These are phyloP conservation scores for Tympanopsis confertula DNA, from an alignment of 2,329 filamentous ascomycete species.

Conservation along the genomic window DNA sequence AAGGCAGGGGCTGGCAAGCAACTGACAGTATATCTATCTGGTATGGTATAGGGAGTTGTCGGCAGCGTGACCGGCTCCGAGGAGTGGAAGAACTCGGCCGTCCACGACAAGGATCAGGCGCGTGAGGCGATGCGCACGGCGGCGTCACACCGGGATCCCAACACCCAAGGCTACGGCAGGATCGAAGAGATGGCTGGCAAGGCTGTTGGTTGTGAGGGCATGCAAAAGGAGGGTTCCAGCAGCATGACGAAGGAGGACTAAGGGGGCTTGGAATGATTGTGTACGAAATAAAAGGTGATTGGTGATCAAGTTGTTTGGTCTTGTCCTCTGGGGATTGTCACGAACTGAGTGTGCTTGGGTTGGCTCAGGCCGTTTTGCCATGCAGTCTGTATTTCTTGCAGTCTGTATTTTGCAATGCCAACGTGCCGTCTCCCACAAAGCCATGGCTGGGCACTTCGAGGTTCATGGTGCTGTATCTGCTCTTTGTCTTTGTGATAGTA, in stretches of 20 bases:
- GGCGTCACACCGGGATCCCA: slow-evolving; percentile 39
- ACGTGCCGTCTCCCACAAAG: too few species aligned
- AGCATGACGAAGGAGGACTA: slow-evolving; percentile 22
- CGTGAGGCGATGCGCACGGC: slow-evolving; percentile 52
- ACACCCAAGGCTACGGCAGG: slow-evolving; percentile 43
- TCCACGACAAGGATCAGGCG: slow-evolving; percentile 51
- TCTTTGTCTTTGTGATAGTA: too few species aligned
- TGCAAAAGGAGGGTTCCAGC: slow-evolving; percentile 49
- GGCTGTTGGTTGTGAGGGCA: slow-evolving; percentile 55
- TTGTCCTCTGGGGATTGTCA: too few species aligned
- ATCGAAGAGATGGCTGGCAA: slow-evolving; percentile 54
- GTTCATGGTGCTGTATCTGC: too few species aligned
- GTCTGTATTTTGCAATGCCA: too few species aligned
- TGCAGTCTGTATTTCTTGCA: too few species aligned
- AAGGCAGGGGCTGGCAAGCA: too few species aligned
- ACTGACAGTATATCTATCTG: slow-evolving; percentile 2
- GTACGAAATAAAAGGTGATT: too few species aligned
- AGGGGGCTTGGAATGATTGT: not conserved
- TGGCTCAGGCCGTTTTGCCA: too few species aligned
- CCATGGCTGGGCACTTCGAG: too few species aligned
- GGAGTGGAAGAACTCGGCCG: slow-evolving; percentile 52
- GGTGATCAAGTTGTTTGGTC: too few species aligned
- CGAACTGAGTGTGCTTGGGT: too few species aligned
- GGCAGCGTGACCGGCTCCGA: slow-evolving; percentile 50
- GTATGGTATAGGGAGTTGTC: slow-evolving; percentile 29